phyloP scores from a whole-genome alignment of 768 basidiomycete species.

The Russula abietina region DNA sequence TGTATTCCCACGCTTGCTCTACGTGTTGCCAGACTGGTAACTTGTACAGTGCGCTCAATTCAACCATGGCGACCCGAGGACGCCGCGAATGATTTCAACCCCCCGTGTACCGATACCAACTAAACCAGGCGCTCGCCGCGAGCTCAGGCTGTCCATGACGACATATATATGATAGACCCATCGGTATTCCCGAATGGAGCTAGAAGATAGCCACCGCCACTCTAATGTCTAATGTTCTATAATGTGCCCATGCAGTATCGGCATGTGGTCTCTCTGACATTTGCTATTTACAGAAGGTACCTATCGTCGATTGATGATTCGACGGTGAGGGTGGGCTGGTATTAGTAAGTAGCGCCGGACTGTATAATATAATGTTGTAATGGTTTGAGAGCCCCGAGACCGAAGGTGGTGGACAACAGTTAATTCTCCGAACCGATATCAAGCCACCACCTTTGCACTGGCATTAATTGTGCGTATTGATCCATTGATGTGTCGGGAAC shows the following conservation, averaged over 20 bases:
- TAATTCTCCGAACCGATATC: not conserved
- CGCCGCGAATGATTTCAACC: not conserved
- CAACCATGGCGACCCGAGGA: slow-evolving; percentile 2
- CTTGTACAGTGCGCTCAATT: too few relatives aligned
- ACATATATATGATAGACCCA: not conserved
- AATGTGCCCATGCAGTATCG: not conserved
- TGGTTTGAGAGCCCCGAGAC: not conserved
- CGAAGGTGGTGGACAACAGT: not conserved
- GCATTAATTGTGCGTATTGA: not conserved
- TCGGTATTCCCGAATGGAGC: not conserved
- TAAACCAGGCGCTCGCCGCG: not conserved
- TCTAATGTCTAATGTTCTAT: too few relatives aligned
- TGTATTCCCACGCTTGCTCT: not conserved
- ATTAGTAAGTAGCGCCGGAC: not conserved
- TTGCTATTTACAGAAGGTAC: not conserved
- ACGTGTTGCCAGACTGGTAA: too few relatives aligned
- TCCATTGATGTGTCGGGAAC: not conserved
- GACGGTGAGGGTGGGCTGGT: not conserved
- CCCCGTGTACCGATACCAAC: too few relatives aligned
- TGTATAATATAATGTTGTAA: not conserved
- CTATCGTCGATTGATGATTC: too few relatives aligned
- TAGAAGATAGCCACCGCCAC: not conserved
- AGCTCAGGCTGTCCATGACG: slow-evolving; percentile 2
- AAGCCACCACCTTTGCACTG: not conserved
- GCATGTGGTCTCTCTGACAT: not conserved